Conservation (phyloP, 2,329 filamentous ascomycete genomes). For the Penicillium verrucosum region DNA sequence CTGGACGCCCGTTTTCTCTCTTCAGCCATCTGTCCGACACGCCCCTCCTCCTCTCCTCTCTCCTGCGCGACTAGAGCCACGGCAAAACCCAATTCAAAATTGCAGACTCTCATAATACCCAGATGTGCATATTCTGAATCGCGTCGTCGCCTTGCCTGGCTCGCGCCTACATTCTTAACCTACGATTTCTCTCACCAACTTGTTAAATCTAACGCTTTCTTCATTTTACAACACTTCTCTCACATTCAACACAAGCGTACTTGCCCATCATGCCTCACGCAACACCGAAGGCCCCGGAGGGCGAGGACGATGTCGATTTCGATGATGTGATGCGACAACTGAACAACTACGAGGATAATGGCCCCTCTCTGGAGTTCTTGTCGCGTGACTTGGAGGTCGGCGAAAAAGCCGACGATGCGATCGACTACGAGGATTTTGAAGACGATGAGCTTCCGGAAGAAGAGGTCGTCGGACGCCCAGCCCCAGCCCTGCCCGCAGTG, state of each 20-base stretch:
- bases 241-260: neutral
- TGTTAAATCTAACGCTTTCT: neutral
- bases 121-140: slow-evolving; percentile 11
- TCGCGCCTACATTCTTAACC: slow-evolving; percentile 1
- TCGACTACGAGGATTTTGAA: slow-evolving; percentile 87
- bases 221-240: neutral
- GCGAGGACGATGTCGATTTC: slow-evolving; percentile 40
- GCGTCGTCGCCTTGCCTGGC: slow-evolving; percentile 9
- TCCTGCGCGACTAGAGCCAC: neutral
- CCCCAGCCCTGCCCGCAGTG: slow-evolving; percentile 38
- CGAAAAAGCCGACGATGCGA: slow-evolving; percentile 86
- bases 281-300: slow-evolving; percentile 29
- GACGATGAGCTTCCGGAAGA: slow-evolving; percentile 84
- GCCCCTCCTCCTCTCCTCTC: neutral
- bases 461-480: slow-evolving; percentile 24
- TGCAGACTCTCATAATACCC: neutral
- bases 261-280: slow-evolving; percentile 39
- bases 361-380: slow-evolving; percentile 41
- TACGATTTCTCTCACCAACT: slow-evolving; percentile 1
- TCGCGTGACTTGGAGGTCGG: slow-evolving; percentile 44
- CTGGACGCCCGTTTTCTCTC: slow-evolving; percentile 7
- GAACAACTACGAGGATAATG: slow-evolving; percentile 37
- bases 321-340: slow-evolving; percentile 43
- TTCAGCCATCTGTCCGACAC: neutral
- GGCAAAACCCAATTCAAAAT: neutral